Evolutionary conservation across 2,329 filamentous ascomycete species (phyloP).

Genomic region (Fusarium tupiense): DNA sequence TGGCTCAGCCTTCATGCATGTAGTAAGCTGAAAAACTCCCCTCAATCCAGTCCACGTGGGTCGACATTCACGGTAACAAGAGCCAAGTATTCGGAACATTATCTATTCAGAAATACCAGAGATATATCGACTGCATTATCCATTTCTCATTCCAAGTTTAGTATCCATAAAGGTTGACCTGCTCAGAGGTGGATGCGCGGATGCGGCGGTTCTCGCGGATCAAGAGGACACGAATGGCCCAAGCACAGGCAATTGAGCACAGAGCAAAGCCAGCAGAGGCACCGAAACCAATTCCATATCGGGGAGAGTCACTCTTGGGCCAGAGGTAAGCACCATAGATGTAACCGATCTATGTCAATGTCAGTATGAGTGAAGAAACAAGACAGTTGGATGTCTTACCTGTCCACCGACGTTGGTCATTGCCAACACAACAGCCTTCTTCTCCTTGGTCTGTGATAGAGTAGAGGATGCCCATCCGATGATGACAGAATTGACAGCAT

Average conservation of each 20-base stretch:
- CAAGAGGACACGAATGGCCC: constrained; percentile 54
- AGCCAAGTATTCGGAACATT: no score
- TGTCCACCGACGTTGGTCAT: constrained; percentile 60
- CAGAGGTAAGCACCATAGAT: constrained; percentile 63
- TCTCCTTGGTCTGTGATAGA: constrained; percentile 59
- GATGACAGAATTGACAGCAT: constrained; percentile 58
- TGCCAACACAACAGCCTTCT: constrained; percentile 58
- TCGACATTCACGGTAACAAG: background rate
- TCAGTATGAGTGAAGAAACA: background rate
- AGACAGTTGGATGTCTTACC: background rate
- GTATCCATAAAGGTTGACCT: constrained; percentile 52
- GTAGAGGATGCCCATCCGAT: constrained; percentile 58
- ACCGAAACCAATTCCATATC: constrained; percentile 57
- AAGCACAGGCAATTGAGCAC: constrained; percentile 51
- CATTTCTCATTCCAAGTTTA: constrained; percentile 12
- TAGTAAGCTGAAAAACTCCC: background rate
- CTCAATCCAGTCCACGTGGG: background rate
- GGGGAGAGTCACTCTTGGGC: constrained; percentile 55
- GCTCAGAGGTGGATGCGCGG: constrained; percentile 45
- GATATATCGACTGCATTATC: background rate
- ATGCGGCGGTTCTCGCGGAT: constrained; percentile 55
- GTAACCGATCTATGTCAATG: constrained; percentile 49
- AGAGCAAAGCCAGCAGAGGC: constrained; percentile 56
- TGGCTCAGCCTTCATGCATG: background rate
- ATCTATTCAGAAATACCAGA: background rate